Base-by-base conservation (phyloP, 495 filamentous ascomycete species). In the Hypoxylon lienhwacheense region DNA sequence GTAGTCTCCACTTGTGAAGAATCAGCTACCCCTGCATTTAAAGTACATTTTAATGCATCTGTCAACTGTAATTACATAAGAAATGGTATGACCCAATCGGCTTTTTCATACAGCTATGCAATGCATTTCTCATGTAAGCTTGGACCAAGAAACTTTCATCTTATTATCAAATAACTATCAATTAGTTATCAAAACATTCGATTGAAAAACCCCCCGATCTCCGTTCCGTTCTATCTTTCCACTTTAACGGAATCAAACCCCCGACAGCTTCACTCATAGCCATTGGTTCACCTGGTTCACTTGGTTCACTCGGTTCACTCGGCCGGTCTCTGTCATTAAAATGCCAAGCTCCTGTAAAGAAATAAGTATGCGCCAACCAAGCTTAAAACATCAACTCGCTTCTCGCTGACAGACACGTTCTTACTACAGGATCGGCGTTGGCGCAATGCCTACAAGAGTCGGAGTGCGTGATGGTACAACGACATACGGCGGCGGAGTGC, bases 341-440 rank as follows among this genome's bases (percentile, higher is more conserved):
- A 98, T 98, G 93, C 93, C 93, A 19, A 88, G 86, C 68, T 96
- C 91, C 49, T 98, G 93, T 78, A 88, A 89, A 80, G 92, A 97
- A 67, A 91, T 98, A 66, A 83, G 93, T 97, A 81, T 64, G 85
- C 75, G 20, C 36, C 49, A 28, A 35, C 16, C 21, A 47, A 26
- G n/a, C 17, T 32, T 41, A 44, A 21, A 43, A 15, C 24, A 12
- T n/a, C 19, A 4, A n/a, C 24, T 37, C 31, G 14, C 43, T 28
- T 31, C 43, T 14, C 32, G 31, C 62, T 65, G 46, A 67, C 41
- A 25, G 12, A n/a, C n/a, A n/a, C 12, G 10, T 31, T 20, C 36
- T 31, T 5, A 19, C 31, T 22, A 35, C 67, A 96, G 93, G 93
- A 66, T 84, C 87, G 25, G 95, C 93, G 14, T 80, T 98, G 67